Base-by-base conservation (phyloP, 2,329 filamentous ascomycete species). In the Niveomyces coronatus region DNA sequence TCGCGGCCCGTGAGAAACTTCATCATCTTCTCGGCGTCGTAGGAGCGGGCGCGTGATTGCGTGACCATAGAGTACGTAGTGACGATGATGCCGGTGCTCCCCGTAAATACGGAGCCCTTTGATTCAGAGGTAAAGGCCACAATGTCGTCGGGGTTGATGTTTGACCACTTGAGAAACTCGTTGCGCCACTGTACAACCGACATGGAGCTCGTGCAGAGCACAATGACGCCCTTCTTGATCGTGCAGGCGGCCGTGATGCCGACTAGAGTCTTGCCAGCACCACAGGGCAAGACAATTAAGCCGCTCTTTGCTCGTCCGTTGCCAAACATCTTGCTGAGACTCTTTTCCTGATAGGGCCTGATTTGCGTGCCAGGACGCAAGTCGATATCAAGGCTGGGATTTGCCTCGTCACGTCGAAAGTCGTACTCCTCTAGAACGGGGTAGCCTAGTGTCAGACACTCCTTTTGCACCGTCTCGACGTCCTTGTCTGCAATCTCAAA, bases 1-100 rank as follows among this genome's bases (percentile, higher is more conserved):
- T 98, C 91, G 45, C 88, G 79, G 4, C 74, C 73, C 14, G 79
- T 80, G 45, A 98, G 73, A 56, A 94, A 96, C 45, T 91, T 80
- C 86, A 98, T 95, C 78, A 96, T 94, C 65, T 94, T 93, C 54
- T 91, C 79, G 3, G 89, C 85, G 56, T 98, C 89, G 55, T 96
- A 81, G 2, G 91, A 89, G 42, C 89, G 75, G 43, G 85, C 82
- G 35, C 86, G 75, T 11, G 82, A 87, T 53, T 91, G 85, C 8
- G 86, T 94, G n/a, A 98, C 87, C 91, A 98, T 98, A 42, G 86
- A 91, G 60, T 98, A 98, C 1, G 91, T 98, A 9, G 88, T 94
- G 37, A 98, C 87, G 47, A 98, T 93, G 47, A 98, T 88, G 54
- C 91, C 91, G 1, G 91, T 94, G 53, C 86, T 89, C 35, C 88